Percentiles rank a stretch among this genome's conserved stretches.
Evolutionary conservation across 305 asterid genomes (phyloP).

Genomic region (Fraxinus albicans): DNA sequence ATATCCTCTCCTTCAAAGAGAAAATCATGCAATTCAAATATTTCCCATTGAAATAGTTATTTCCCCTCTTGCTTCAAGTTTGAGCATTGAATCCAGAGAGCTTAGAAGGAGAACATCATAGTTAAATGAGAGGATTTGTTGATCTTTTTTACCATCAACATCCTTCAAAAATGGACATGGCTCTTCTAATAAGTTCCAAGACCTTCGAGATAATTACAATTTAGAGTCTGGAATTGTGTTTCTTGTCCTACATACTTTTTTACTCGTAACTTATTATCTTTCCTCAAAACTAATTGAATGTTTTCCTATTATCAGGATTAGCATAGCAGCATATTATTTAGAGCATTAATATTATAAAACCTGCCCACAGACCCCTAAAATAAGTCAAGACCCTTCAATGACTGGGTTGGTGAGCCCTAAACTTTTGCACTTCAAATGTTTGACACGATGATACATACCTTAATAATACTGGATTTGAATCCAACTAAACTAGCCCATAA

Average conservation of each 20-base stretch:
- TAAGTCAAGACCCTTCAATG: neutral
- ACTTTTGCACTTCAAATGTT: neutral
- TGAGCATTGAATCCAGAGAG: too few relatives aligned
- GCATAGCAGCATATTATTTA: neutral
- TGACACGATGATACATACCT: neutral
- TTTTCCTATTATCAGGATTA: neutral
- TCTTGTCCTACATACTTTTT: neutral
- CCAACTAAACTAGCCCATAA: neutral
- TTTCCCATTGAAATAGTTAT: too few relatives aligned
- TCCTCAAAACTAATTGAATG: neutral
- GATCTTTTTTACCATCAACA: too few relatives aligned
- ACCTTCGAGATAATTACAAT: neutral
- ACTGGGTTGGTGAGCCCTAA: neutral
- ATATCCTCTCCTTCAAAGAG: too few relatives aligned
- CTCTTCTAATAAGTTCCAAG: neutral
- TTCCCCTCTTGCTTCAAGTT: too few relatives aligned
- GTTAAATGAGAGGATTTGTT: too few relatives aligned
- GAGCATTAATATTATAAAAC: neutral
- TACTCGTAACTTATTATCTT: neutral
- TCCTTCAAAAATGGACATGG: too few relatives aligned
- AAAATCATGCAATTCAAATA: too few relatives aligned
- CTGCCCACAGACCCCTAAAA: neutral
- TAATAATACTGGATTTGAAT: neutral
- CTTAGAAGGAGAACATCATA: too few relatives aligned
- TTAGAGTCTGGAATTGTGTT: neutral